phyloP scores from a whole-genome alignment of 75 land plant genomes.

The Picea sitchensis region DNA sequence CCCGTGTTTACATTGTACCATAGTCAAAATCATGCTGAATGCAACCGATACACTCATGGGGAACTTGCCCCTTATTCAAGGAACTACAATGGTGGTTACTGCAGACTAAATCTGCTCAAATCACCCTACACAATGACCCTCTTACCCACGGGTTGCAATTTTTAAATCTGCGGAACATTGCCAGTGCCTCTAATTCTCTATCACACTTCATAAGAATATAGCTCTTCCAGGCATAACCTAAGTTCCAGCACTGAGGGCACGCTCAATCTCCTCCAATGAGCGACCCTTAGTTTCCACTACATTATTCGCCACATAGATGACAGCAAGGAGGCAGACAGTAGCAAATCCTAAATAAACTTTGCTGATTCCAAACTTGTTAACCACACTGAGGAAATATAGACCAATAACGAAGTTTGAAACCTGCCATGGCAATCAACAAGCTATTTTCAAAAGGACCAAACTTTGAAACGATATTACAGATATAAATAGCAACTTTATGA shows the following conservation, averaged over 20 bases:
- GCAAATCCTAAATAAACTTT: slow-evolving; percentile 81
- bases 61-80: neutral
- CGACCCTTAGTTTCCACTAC: slow-evolving; percentile 99
- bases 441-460: neutral
- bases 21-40: neutral
- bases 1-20: neutral
- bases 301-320: slow-evolving; percentile 71
- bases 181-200: neutral
- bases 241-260: slow-evolving; percentile 58
- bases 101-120: neutral
- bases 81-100: neutral
- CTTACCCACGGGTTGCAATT: neutral
- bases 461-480: neutral
- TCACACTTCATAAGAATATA: neutral
- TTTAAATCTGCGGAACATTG: neutral
- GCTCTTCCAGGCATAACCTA: slow-evolving; percentile 10
- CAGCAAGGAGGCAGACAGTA: slow-evolving; percentile 72
- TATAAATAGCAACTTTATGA: neutral
- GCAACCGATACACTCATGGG: neutral
- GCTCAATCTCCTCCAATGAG: slow-evolving; percentile 93
- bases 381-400: slow-evolving; percentile 86
- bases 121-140: neutral
- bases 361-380: slow-evolving; percentile 89
- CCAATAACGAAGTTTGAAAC: slow-evolving; percentile 91
- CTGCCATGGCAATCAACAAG: slow-evolving; percentile 35